Conservation (phyloP, 2,329 filamentous ascomycete genomes). For the Talaromyces sp. region DNA sequence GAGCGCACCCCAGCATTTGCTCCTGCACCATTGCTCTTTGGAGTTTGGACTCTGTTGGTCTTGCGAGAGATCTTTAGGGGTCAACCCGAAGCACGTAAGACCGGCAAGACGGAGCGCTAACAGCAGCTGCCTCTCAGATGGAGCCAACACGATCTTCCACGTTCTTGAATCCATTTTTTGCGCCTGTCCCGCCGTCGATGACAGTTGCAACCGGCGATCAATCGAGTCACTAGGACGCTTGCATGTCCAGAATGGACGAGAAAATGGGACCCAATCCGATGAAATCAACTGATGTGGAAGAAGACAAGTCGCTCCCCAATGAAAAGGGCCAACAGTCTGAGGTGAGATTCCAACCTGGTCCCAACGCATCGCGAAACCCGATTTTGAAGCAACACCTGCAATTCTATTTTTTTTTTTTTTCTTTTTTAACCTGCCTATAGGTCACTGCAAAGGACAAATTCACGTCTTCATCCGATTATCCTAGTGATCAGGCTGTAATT, state of each 20-base stretch:
- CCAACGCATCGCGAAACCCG: background rate
- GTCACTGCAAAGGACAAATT: background rate
- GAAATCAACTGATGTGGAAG: background rate
- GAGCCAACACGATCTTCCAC: background rate
- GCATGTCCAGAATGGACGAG: constrained; percentile 3
- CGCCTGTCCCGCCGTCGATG: background rate
- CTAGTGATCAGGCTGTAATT: constrained; percentile 19
- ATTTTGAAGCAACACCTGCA: background rate
- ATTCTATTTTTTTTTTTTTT: background rate
- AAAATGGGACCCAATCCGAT: background rate
- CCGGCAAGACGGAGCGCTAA: background rate
- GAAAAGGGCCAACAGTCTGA: background rate
- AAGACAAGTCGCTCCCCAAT: background rate
- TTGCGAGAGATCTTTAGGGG: background rate
- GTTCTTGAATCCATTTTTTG: background rate
- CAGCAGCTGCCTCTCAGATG: background rate
- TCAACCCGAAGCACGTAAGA: background rate
- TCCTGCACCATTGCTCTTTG: background rate
- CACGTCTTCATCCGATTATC: background rate
- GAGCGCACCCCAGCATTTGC: background rate
- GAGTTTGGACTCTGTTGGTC: background rate
- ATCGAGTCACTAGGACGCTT: background rate
- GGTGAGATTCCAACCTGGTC: background rate
- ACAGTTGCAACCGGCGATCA: background rate
- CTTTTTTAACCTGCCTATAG: background rate